Percentiles rank a stretch among this genome's conserved stretches.
phyloP scores from a whole-genome alignment of 352 stramenopile species.

The Pythium dissotocum region DNA sequence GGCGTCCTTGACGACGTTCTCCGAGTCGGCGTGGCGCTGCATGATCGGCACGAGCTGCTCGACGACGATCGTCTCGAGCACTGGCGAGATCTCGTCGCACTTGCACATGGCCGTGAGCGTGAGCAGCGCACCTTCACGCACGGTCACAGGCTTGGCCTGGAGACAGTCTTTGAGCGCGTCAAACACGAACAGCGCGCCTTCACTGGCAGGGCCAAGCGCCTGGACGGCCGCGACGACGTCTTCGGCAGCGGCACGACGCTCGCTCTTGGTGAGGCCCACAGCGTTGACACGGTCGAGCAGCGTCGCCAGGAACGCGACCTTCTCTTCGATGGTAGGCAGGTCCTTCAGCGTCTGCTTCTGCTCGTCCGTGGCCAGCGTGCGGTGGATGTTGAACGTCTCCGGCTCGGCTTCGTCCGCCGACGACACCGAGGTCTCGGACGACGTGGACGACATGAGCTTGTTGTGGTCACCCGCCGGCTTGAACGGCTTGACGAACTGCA shows the following conservation, averaged over 20 bases:
- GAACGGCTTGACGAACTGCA: constrained; percentile 10
- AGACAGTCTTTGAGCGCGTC: constrained; percentile 48
- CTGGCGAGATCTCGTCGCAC: constrained; percentile 43
- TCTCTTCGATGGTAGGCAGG: constrained; percentile 32
- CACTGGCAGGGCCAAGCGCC: constrained; percentile 38
- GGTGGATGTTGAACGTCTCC: constrained; percentile 33
- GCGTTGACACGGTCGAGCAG: constrained; percentile 50
- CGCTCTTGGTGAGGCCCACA: constrained; percentile 29
- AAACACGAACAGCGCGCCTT: constrained; percentile 41
- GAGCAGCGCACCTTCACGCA: constrained; percentile 57
- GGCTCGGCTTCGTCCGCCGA: constrained; percentile 35
- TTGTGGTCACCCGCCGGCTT: constrained; percentile 14
- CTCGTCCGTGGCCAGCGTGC: constrained; percentile 40
- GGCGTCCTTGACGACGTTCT: constrained; percentile 50
- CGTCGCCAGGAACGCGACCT: constrained; percentile 37
- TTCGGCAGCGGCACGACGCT: constrained; percentile 47
- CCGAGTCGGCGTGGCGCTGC: constrained; percentile 66
- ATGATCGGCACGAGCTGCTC: constrained; percentile 52
- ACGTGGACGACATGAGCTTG: constrained; percentile 23
- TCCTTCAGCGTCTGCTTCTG: constrained; percentile 41
- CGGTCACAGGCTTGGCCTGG: constrained; percentile 41
- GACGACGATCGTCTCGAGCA: constrained; percentile 59
- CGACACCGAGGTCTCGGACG: constrained; percentile 37
- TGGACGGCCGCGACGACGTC: constrained; percentile 54
- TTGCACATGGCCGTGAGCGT: constrained; percentile 43